phyloP scores from a whole-genome alignment of 768 basidiomycete genomes.

The Naganishia kalamii region DNA sequence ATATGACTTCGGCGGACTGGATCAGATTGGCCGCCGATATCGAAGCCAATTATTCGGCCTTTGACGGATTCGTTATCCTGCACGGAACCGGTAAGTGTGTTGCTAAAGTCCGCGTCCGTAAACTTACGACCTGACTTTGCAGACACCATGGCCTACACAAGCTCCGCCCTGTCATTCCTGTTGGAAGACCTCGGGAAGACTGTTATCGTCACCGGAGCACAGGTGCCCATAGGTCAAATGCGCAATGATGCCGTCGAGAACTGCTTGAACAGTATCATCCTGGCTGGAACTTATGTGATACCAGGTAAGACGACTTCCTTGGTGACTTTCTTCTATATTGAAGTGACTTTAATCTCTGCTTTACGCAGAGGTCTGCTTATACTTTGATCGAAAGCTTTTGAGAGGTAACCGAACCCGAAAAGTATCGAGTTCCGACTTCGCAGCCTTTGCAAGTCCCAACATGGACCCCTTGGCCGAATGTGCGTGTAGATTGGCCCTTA shows the following conservation, averaged over 20 bases:
- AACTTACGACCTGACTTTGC: neutral
- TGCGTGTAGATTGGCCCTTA: slow-evolving; percentile 52
- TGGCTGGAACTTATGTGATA: slow-evolving; percentile 85
- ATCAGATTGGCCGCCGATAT: slow-evolving; percentile 85
- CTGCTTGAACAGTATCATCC: slow-evolving; percentile 75
- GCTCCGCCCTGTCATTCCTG: slow-evolving; percentile 82
- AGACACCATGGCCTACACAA: slow-evolving; percentile 55
- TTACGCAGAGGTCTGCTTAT: slow-evolving; percentile 51
- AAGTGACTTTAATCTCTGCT: slow-evolving; percentile 21
- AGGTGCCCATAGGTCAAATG: slow-evolving; percentile 82
- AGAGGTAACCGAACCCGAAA: slow-evolving; percentile 54
- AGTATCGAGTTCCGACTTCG: slow-evolving; percentile 70
- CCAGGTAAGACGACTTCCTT: slow-evolving; percentile 57
- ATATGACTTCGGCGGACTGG: slow-evolving; percentile 84
- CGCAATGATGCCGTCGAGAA: slow-evolving; percentile 95
- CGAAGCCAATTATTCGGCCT: slow-evolving; percentile 76
- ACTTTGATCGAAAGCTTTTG: slow-evolving; percentile 82
- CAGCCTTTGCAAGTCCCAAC: slow-evolving; percentile 79
- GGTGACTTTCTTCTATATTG: too few relatives aligned
- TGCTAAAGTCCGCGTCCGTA: neutral
- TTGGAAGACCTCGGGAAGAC: slow-evolving; percentile 90
- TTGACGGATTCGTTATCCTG: slow-evolving; percentile 83
- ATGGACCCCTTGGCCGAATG: slow-evolving; percentile 76
- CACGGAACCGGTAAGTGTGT: slow-evolving; percentile 67
- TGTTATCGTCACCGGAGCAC: slow-evolving; percentile 83